These are phyloP conservation scores for Ophiosphaerella narmari DNA, from an alignment of 2,329 filamentous ascomycete genomes.

Conservation along the genomic window DNA sequence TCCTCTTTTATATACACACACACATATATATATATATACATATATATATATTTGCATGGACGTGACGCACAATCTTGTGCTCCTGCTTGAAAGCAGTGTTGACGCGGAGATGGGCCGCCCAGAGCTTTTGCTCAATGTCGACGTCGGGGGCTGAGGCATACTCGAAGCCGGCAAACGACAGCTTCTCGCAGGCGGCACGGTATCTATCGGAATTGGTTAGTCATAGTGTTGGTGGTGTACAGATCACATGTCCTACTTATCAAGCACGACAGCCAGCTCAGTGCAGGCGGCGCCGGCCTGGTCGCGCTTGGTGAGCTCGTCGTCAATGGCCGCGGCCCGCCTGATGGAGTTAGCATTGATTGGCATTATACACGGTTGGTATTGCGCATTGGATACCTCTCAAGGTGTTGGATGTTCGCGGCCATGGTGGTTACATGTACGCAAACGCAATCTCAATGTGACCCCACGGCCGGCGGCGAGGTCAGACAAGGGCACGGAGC, in stretches of 20 bases:
- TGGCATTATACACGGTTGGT: too few relatives aligned
- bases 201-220: conserved; percentile 56
- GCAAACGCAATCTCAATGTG: conserved; percentile 35
- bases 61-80: conserved; percentile 28
- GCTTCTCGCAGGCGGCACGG: conserved; percentile 71
- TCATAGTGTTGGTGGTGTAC: conserved; percentile 2
- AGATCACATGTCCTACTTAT: conserved; percentile 33
- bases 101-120: conserved; percentile 77
- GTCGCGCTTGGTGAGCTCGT: conserved; percentile 55
- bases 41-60: background rate
- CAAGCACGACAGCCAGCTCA: conserved; percentile 53
- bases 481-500: conserved; percentile 63
- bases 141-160: conserved; percentile 66
- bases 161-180: conserved; percentile 73
- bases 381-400: conserved; percentile 48
- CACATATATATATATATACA: too few relatives aligned
- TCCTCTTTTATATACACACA: background rate
- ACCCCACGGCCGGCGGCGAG: conserved; percentile 59
- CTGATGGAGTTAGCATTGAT: conserved; percentile 14
- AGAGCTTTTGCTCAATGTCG: conserved; percentile 72
- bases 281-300: conserved; percentile 56
- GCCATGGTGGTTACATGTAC: conserved; percentile 44
- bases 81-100: conserved; percentile 78
- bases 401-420: conserved; percentile 55
- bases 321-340: conserved; percentile 54